These are phyloP conservation scores for Penicillium tannophilum DNA, from an alignment of 495 filamentous ascomycete species.

Conservation along the genomic window DNA sequence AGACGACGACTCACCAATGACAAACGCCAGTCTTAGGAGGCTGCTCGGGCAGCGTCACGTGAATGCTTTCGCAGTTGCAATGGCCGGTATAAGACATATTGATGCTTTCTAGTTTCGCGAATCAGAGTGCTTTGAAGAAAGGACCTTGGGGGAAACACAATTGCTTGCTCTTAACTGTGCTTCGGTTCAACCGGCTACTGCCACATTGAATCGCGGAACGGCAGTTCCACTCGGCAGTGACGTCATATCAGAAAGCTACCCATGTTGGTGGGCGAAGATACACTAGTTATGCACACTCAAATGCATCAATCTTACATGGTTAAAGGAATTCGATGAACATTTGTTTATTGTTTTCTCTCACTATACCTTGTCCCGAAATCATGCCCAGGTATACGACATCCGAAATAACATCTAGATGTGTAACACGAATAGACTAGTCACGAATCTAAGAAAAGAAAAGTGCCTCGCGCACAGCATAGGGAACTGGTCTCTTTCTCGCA, in stretches of 20 bases:
- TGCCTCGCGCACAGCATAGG: not conserved
- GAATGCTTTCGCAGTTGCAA: constrained; percentile 34
- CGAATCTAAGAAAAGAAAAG: not conserved
- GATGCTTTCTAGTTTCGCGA: not conserved
- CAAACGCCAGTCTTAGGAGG: constrained; percentile 23
- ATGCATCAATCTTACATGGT: too few species aligned
- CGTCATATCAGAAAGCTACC: too few species aligned
- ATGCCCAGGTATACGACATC: too few species aligned
- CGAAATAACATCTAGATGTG: too few species aligned
- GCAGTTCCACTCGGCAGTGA: too few species aligned
- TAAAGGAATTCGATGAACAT: too few species aligned
- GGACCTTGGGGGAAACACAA: constrained; percentile 6
- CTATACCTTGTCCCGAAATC: too few species aligned
- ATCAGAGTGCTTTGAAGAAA: not conserved
- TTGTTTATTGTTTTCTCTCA: too few species aligned
- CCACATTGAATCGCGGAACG: not conserved
- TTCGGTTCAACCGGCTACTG: not conserved
- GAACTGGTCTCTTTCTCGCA: constrained; percentile 6
- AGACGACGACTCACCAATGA: constrained; percentile 25
- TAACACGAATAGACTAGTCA: too few species aligned
- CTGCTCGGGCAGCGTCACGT: constrained; percentile 30
- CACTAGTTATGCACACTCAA: too few species aligned
- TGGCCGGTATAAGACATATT: constrained; percentile 32
- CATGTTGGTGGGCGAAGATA: too few species aligned
- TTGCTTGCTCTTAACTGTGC: not conserved